These are phyloP conservation scores for Solanum bulbocastanum DNA, from an alignment of 257 asterid genomes.

Conservation along the genomic window DNA sequence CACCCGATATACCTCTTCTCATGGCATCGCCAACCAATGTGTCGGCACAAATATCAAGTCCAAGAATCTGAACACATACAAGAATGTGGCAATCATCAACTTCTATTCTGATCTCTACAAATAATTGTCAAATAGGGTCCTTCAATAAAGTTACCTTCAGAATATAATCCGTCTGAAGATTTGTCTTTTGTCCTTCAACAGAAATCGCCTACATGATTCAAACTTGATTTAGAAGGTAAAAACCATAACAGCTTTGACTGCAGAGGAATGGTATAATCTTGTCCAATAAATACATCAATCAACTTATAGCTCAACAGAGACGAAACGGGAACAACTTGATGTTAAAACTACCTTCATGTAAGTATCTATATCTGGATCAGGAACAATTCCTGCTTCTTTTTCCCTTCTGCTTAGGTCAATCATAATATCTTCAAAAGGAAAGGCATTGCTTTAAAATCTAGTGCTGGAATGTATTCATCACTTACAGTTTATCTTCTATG, in stretches of 20 bases:
- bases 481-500: background rate
- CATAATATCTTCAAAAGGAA: constrained; percentile 35
- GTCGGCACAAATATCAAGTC: constrained; percentile 48
- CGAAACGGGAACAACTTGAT: background rate
- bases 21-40: constrained; percentile 38
- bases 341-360: constrained; percentile 54
- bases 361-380: constrained; percentile 65
- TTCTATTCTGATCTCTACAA: background rate
- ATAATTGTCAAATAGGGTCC: background rate
- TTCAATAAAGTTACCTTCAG: constrained; percentile 26
- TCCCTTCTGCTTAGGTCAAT: constrained; percentile 51
- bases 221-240: background rate
- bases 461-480: background rate
- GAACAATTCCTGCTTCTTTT: constrained; percentile 56
- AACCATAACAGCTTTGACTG: background rate
- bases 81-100: background rate
- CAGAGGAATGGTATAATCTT: background rate
- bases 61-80: constrained; percentile 21
- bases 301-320: background rate
- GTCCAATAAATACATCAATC: background rate
- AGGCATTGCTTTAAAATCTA: background rate
- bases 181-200: constrained; percentile 37
- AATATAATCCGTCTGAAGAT: constrained; percentile 44
- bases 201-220: constrained; percentile 30
- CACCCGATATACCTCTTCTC: constrained; percentile 53